Evolutionary conservation across 768 basidiomycete genomes (phyloP), one percentile per base, ranked within the genome.

Genomic region (Amyloporia xantha): DNA sequence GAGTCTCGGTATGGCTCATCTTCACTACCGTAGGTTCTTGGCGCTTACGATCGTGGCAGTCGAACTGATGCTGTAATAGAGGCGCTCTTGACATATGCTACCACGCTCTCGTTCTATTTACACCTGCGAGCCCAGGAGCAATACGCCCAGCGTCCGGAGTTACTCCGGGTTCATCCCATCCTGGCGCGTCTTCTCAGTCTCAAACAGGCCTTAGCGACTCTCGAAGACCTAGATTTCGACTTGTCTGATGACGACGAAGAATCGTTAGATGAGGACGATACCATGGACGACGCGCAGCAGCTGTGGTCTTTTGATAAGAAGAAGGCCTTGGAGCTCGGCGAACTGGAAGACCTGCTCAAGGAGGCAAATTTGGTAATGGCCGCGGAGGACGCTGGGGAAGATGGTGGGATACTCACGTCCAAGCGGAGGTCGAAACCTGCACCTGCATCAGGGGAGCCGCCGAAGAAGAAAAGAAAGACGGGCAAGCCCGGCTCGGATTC

Each of bases 21-120:
- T 94, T 38, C 84, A 95, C 67, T 90, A 95, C 62, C 94, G 94
- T 92, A 62, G 67, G 91, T 4, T 37, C 40, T 27, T 20, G 19
- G 12, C 10, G 4, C 26, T 19, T 17, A 38, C 20, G 33, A 42
- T 25, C 6, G 12, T 38, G 23, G 15, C 24, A 33, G 15, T 33
- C 17, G 30, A 48, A 27, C 15, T 39, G 4, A 50, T 36, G 13
- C 20, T 15, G 45, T 53, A n/a, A 24, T 64, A 97, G 94, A 98
- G 73, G 78, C 92, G 1, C 72, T 95, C 2, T 70, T 96, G 30
- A 91, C 93, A 7, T 98, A 98, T 61, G 76, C 89, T 17, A 89
- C 92, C 1, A 84, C 82, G 2, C 82, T 98, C 39, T 88, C 93
- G 1, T 97, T 93, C 69, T 97, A 95, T 68, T 71, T 98, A 35